phyloP scores from a whole-genome alignment of 2,329 filamentous ascomycete species.

The Calycina herbarum region DNA sequence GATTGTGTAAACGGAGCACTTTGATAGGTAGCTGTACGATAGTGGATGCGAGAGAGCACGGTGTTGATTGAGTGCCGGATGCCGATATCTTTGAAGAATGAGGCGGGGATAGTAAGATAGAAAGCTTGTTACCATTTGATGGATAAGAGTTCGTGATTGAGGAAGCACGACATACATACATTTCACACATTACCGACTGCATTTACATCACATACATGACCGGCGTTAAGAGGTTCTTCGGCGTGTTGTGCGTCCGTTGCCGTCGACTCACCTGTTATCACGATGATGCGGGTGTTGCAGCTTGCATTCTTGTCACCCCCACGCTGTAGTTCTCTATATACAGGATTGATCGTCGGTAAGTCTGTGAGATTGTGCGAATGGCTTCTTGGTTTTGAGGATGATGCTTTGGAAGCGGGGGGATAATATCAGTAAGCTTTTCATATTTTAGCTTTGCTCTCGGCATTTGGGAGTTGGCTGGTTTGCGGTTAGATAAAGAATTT shows the following conservation, averaged over 20 bases:
- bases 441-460: background rate
- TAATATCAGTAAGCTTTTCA: background rate
- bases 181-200: background rate
- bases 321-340: background rate
- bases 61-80: background rate
- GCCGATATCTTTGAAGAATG: background rate
- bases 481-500: no score
- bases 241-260: background rate
- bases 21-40: background rate
- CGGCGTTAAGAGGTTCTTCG: background rate
- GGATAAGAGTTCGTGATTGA: background rate
- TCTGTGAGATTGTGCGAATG: background rate
- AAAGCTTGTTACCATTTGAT: background rate
- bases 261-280: background rate
- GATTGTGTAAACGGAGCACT: background rate
- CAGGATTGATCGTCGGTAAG: background rate
- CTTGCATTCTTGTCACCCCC: background rate
- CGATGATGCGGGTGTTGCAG: background rate
- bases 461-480: background rate
- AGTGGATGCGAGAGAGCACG: background rate
- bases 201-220: background rate
- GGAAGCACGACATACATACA: background rate
- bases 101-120: background rate
- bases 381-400: background rate
- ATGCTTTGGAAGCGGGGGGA: background rate